These are phyloP conservation scores for Calonectria multiphialidica DNA, from an alignment of 2,329 filamentous ascomycete genomes.

Conservation along the genomic window DNA sequence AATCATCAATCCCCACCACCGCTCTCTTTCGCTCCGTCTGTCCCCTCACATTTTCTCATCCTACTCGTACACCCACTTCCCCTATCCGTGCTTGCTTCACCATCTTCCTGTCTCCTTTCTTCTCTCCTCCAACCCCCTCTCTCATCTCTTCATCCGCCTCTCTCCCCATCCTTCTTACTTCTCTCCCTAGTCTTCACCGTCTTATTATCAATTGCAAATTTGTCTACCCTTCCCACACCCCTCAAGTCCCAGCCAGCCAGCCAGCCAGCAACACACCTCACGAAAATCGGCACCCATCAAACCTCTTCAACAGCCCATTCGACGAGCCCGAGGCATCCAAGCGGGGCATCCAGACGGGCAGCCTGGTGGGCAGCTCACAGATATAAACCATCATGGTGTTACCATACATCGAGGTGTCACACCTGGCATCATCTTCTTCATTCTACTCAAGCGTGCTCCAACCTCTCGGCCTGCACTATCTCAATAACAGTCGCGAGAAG, in stretches of 20 bases:
- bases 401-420: conserved; percentile 74
- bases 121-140: not conserved
- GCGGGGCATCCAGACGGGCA: conserved; percentile 39
- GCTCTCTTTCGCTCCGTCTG: conserved; percentile 42
- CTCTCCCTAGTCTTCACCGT: conserved; percentile 28
- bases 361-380: conserved; percentile 32
- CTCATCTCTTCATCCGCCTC: conserved; percentile 6
- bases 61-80: conserved; percentile 9
- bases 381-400: conserved; percentile 51
- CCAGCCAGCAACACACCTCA: conserved; percentile 25
- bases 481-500: conserved; percentile 40
- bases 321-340: conserved; percentile 35
- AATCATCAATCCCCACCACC: conserved; percentile 39
- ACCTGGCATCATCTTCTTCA: conserved; percentile 83
- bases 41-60: conserved; percentile 38
- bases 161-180: conserved; percentile 21
- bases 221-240: conserved; percentile 35
- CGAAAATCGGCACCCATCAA: conserved; percentile 19
- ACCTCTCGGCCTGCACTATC: conserved; percentile 79
- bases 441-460: conserved; percentile 87
- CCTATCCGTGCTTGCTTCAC: conserved; percentile 12
- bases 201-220: conserved; percentile 31
- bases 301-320: conserved; percentile 27
- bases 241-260: conserved; percentile 30
- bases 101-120: conserved; percentile 21